phyloP scores from a whole-genome alignment of 106 monocot genomes.

The Chionographis japonica region DNA sequence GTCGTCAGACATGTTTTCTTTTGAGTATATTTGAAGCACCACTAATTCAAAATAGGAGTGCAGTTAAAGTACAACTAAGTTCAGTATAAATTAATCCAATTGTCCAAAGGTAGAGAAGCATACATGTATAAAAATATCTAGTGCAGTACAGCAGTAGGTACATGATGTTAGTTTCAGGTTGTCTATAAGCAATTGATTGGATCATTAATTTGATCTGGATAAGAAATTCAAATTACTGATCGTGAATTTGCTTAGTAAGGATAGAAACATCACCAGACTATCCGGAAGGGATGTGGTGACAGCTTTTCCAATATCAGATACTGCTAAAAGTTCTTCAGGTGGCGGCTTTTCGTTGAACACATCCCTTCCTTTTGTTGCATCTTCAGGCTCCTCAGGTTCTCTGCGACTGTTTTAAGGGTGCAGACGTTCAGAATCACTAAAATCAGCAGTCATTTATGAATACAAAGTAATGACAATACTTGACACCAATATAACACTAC shows the following conservation, averaged over 20 bases:
- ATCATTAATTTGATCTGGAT: no score
- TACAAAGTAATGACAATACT: not conserved
- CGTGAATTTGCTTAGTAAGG: not conserved
- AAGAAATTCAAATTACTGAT: no score
- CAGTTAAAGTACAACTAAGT: no score
- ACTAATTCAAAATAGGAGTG: not conserved
- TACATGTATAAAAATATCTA: no score
- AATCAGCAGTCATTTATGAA: not conserved
- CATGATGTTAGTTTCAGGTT: no score
- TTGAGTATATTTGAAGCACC: not conserved
- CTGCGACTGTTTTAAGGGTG: slow-evolving; percentile 42
- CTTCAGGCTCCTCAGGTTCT: slow-evolving; percentile 97
- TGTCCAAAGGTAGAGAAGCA: no score
- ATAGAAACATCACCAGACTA: slow-evolving; percentile 50
- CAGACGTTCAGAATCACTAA: not conserved
- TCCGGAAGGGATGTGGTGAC: slow-evolving; percentile 86
- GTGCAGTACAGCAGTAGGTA: no score
- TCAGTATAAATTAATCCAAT: no score
- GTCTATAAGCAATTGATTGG: no score
- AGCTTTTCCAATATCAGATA: slow-evolving; percentile 87
- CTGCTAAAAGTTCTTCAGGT: slow-evolving; percentile 91
- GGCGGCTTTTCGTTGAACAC: slow-evolving; percentile 99
- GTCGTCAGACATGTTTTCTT: slow-evolving; percentile 1
- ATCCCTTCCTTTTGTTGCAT: slow-evolving; percentile 92
- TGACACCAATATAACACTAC: not conserved